A percentile compares a stretch with the other conserved stretches of the same genome.
Conservation (phyloP, 768 basidiomycete genomes). For the Hypholoma fasciculare region DNA sequence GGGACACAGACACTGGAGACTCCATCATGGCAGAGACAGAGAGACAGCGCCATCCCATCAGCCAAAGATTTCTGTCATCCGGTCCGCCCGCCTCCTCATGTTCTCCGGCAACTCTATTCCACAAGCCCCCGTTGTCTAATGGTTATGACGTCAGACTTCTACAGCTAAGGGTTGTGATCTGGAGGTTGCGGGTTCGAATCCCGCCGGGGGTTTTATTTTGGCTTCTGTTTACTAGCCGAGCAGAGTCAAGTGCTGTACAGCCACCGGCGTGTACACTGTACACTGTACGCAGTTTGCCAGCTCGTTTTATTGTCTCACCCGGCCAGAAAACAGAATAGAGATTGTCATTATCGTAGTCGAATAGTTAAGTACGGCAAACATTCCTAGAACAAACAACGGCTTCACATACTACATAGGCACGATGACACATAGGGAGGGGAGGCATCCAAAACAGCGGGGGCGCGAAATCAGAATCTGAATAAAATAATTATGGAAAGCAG, state of each 20-base stretch:
- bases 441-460: background rate
- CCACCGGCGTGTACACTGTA: too few relatives aligned
- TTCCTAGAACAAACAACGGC: slow-evolving; percentile 3
- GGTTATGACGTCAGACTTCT: slow-evolving; percentile 93
- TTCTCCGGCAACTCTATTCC: too few relatives aligned
- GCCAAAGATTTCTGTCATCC: too few relatives aligned
- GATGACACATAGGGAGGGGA: background rate
- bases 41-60: too few relatives aligned
- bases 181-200: slow-evolving; percentile 89
- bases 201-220: slow-evolving; percentile 69
- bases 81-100: too few relatives aligned
- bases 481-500: background rate
- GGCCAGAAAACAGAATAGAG: background rate
- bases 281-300: too few relatives aligned
- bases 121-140: slow-evolving; percentile 81
- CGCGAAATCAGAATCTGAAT: background rate
- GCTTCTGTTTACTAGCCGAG: too few relatives aligned
- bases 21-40: background rate
- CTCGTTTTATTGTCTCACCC: too few relatives aligned
- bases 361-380: background rate
- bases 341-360: background rate
- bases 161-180: slow-evolving; percentile 43
- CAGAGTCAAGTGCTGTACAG: too few relatives aligned
- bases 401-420: slow-evolving; percentile 4
- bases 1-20: background rate